Evolutionary conservation across 257 asterid genomes (phyloP), one percentile per base, ranked within the genome.

Genomic region (Ocimum tenuiflorum): DNA sequence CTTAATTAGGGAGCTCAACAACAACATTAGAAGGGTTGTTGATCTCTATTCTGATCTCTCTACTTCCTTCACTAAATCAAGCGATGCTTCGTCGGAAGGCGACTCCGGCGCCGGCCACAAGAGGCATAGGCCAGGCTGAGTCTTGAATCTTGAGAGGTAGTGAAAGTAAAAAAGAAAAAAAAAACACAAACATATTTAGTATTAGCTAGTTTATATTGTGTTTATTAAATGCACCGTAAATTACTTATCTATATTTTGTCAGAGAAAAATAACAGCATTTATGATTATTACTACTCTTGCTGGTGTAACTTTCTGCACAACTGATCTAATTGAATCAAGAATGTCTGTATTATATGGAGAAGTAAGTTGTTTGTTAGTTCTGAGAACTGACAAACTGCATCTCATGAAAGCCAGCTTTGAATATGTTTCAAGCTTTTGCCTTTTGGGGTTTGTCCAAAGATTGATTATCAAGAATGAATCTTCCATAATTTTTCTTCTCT

Each of bases 21-120:
- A 81, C 67, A 91, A 91, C 18, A 91, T 91, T 70, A 79, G 89
- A 50, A 89, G 86, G 78, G 96, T 91, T 1, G 96, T 87, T 51
- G 89, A 85, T 72, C 89, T 91, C 15, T 91, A 91, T 62, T 73
- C 89, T 6, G 96, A 85, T 77, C 88, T 91, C 24, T 91, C 98
- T 10, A 80, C 82, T 47, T 69, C 81, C 58, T 89, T 82, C 77
- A 57, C 92, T 0, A 85, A 82, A 29, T 82, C 91, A 1, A 70
- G 79, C 58, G 95, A 89, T 58, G 84, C 69, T 46, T 86, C 95
- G 8, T 91, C 98, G 0, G 96, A 88, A 67, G 95, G 95, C 10
- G 95, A 86, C 49, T 86, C 95, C 0, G 79, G 77, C 18, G 94
- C 71, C 46, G 79, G 54, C 4, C 81, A 80, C 63, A 91, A 91